Evolutionary conservation across 805 yeast species (phyloP).

Genomic region (Suhomyces xylopsoci): DNA sequence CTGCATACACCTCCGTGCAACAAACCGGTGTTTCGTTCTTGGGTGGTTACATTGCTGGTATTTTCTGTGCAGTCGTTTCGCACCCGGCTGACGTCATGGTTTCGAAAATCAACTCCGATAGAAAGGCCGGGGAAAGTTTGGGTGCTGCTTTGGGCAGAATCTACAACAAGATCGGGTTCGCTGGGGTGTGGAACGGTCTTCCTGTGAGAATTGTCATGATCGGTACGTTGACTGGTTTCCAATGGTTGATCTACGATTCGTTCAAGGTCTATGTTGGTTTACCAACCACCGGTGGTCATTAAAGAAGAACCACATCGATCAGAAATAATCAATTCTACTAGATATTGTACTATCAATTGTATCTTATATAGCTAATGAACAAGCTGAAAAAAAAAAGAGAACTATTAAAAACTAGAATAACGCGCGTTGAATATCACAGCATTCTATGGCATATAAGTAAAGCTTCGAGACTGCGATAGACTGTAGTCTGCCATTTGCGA

Average conservation of each 20-base stretch:
- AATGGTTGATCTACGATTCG: constrained; percentile 95
- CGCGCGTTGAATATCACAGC: too few species aligned
- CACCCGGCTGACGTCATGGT: constrained; percentile 99
- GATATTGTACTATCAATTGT: too few species aligned
- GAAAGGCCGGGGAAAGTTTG: constrained; percentile 59
- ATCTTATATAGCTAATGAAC: too few species aligned
- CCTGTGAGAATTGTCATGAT: constrained; percentile 94
- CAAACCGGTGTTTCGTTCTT: constrained; percentile 94
- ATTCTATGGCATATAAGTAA: too few species aligned
- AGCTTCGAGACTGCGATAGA: too few species aligned
- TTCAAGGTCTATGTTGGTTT: constrained; percentile 92
- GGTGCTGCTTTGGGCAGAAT: constrained; percentile 70
- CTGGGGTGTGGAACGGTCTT: constrained; percentile 92
- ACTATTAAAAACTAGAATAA: too few species aligned
- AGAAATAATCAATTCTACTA: too few species aligned
- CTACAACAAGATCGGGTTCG: constrained; percentile 79
- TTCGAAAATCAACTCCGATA: constrained; percentile 79
- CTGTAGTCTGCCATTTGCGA: too few species aligned
- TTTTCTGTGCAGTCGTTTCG: constrained; percentile 90
- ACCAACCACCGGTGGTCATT: constrained; percentile 76
- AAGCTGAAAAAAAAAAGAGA: too few species aligned
- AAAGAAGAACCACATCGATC: too few species aligned
- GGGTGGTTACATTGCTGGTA: constrained; percentile 97
- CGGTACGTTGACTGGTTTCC: constrained; percentile 95
- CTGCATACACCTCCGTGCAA: constrained; percentile 64